Conservation (phyloP, 129 eudicot genomes). For the Helianthus tuberosus region DNA sequence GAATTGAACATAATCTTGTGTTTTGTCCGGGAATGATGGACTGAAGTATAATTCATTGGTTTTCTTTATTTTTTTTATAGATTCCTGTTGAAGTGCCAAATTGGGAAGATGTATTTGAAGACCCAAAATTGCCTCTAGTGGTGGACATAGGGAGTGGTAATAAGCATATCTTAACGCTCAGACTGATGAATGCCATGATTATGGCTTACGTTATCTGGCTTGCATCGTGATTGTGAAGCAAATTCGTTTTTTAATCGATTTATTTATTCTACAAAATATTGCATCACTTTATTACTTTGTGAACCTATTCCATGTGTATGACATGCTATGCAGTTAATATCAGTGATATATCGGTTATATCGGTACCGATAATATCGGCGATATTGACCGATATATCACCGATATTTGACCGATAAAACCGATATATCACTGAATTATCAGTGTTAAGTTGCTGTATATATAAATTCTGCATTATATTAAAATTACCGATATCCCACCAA, state of each 20-base stretch:
- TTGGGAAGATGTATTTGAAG: conserved; percentile 78
- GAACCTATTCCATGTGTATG: neutral
- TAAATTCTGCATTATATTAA: no score
- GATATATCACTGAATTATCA: no score
- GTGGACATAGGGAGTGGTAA: conserved; percentile 96
- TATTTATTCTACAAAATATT: neutral
- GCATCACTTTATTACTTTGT: neutral
- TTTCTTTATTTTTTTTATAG: conserved; percentile 43
- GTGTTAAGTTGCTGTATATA: no score
- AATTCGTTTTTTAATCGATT: neutral
- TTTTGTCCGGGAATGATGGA: conserved; percentile 14
- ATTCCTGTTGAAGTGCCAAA: conserved; percentile 72
- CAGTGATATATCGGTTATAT: no score
- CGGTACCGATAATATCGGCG: no score
- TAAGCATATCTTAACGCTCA: conserved; percentile 9
- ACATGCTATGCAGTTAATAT: conserved; percentile 17
- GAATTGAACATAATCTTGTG: conserved; percentile 1
- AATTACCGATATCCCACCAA: no score
- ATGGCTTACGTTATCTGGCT: conserved; percentile 8
- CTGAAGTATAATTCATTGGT: neutral
- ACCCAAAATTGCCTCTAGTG: conserved; percentile 81
- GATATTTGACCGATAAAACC: no score
- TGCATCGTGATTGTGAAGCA: neutral
- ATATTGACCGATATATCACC: no score
- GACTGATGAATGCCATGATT: neutral